Conservation (phyloP, 2,329 filamentous ascomycete genomes). For the Metarhizium anisopliae region DNA sequence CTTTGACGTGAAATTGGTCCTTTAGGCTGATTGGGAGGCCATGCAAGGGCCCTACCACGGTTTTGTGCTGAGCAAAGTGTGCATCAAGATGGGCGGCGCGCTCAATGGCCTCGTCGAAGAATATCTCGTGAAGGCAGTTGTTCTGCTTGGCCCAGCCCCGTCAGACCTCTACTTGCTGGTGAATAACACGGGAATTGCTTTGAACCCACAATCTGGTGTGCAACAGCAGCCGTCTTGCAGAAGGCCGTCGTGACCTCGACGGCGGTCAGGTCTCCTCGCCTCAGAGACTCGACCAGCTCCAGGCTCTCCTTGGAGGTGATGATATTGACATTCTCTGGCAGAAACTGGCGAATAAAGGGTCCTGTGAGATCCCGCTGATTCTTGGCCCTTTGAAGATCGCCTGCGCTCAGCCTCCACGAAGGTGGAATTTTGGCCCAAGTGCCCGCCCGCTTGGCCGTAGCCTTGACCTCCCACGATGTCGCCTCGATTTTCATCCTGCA, state of each 20-base stretch:
- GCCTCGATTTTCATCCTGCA: background rate
- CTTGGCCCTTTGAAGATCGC: conserved; percentile 9
- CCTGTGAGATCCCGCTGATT: conserved; percentile 10
- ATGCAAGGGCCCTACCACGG: conserved; percentile 41
- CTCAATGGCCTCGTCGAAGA: conserved; percentile 37
- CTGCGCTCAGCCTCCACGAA: conserved; percentile 11
- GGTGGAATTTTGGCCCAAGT: conserved; percentile 10
- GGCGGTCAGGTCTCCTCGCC: conserved; percentile 6
- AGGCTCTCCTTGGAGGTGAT: conserved; percentile 9
- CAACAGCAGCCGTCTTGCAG: conserved; percentile 37
- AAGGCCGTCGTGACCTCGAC: conserved; percentile 41
- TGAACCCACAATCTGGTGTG: conserved; percentile 42
- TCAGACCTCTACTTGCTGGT: background rate
- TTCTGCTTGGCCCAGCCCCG: conserved; percentile 14
- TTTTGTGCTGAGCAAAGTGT: conserved; percentile 6
- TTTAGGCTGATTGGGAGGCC: conserved; percentile 42
- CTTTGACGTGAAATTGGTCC: conserved; percentile 8
- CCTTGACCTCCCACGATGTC: background rate
- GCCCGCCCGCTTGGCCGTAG: conserved; percentile 11
- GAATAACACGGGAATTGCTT: background rate
- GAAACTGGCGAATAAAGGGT: conserved; percentile 12
- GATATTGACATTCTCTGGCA: background rate
- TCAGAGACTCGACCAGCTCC: conserved; percentile 1
- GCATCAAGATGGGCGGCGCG: conserved; percentile 36
- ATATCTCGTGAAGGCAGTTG: conserved; percentile 37